Evolutionary conservation across 441 rosid genomes (phyloP), one percentile per base, ranked within the genome.

Genomic region (Mallotus japonicus): DNA sequence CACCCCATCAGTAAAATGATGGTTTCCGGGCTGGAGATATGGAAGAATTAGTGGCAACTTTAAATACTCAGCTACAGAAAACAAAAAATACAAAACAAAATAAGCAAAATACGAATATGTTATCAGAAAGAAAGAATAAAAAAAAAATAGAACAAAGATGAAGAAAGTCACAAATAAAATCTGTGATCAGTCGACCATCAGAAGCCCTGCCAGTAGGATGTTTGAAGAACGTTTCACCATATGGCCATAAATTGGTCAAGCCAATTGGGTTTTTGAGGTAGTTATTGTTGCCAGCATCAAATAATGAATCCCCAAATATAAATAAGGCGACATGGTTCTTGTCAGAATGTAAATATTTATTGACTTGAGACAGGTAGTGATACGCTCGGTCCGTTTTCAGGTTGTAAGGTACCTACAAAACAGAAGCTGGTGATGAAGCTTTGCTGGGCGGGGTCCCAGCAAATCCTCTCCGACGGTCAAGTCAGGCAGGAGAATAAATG

Each of bases 1-100:
- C 0, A 57, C 65, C 4, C 76, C 76, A 66, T 73, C 0, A 13
- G 10, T 65, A 49, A 68, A 67, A 16, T 74, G 76, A 50, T 81
- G 73, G 16, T 58, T 65, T 5, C 76, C 72, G 46, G 83, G 86
- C 60, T 86, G 80, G 22, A 86, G 79, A 75, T 75, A 83, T 32
- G 89, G 85, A 7, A 77, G 82, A 34, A 87, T 72, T 14, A 81
- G 50, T 3, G 87, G 89, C 37, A 84, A 63, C 74, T 76, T 66
- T 14, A 82, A 84, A 37, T 80, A 79, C 70, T 83, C 77, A 74
- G 82, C 85, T 80, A 73, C 67, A 63, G 10, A 40, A 13, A 73
- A 2, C 1, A 65, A 20, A 46, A 57, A 57, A 28, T 4, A 37
- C 0, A 3, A 3, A 9, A 24, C 4, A 1, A n/a, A 24, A 28